Conservation (phyloP, 202 grass and related monocot genomes). For the Saccharum hybrid region DNA sequence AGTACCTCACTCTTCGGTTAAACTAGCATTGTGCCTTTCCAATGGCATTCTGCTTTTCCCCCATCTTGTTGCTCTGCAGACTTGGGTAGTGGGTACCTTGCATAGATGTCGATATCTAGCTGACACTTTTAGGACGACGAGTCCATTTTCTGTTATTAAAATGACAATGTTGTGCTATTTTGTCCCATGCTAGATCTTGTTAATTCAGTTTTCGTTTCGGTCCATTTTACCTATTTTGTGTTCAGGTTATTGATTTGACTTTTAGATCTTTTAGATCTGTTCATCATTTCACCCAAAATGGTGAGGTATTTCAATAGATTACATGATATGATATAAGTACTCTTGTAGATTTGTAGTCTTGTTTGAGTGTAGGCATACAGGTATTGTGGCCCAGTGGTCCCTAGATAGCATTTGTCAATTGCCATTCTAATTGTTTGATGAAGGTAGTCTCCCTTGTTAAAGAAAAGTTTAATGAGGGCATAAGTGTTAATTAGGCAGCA, state of each 20-base stretch:
- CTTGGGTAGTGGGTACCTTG: not conserved
- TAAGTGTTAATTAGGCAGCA: constrained; percentile 7
- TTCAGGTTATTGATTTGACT: not conserved
- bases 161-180: not conserved
- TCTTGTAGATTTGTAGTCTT: constrained; percentile 5
- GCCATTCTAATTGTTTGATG: constrained; percentile 4
- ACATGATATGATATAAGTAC: not conserved
- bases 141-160: not conserved
- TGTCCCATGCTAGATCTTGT: not conserved
- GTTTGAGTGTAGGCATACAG: not conserved
- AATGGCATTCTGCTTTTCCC: not conserved
- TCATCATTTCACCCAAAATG: not conserved
- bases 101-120: not conserved
- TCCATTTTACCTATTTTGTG: not conserved
- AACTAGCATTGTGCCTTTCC: not conserved
- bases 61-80: not conserved
- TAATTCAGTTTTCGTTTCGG: constrained; percentile 2
- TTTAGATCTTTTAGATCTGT: not conserved
- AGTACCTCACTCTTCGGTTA: not conserved
- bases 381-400: constrained; percentile 6
- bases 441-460: not conserved
- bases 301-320: not conserved
- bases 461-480: not conserved
- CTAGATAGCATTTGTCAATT: not conserved
- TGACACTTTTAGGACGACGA: not conserved